Percentiles rank a stretch among this genome's conserved stretches.
Evolutionary conservation across 2,329 filamentous ascomycete species (phyloP).

Genomic region (Esteya vermicola): DNA sequence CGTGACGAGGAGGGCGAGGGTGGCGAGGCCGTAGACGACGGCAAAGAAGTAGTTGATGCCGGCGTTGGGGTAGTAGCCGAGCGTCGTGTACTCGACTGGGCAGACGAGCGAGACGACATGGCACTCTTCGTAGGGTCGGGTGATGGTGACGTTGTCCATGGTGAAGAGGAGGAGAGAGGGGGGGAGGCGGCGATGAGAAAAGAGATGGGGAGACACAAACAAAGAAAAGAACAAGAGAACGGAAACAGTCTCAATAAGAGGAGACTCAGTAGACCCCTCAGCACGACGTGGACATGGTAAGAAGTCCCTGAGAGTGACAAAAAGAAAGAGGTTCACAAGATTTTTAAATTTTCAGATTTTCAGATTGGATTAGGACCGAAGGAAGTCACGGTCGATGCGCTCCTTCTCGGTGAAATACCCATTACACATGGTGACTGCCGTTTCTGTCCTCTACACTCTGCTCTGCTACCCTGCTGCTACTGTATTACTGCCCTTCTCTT

Average conservation of each 20-base stretch:
- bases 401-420: too few relatives aligned
- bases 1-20: constrained; percentile 24
- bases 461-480: too few relatives aligned
- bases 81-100: constrained; percentile 35
- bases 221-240: not conserved
- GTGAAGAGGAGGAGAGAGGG: not conserved
- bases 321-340: too few relatives aligned
- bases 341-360: too few relatives aligned
- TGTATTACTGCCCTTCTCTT: too few relatives aligned
- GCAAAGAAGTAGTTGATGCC: constrained; percentile 41
- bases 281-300: too few relatives aligned
- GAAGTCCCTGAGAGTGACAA: too few relatives aligned
- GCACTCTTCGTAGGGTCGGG: constrained; percentile 18
- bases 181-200: not conserved
- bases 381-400: too few relatives aligned
- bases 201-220: not conserved
- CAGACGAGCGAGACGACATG: constrained; percentile 26
- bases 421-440: too few relatives aligned
- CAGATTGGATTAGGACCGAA: too few relatives aligned
- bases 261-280: too few relatives aligned
- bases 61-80: constrained; percentile 43
- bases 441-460: too few relatives aligned
- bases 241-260: not conserved
- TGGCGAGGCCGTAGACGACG: constrained; percentile 30
- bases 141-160: constrained; percentile 1